Conservation (phyloP, 2,329 filamentous ascomycete genomes). For the Dothistroma pini region DNA sequence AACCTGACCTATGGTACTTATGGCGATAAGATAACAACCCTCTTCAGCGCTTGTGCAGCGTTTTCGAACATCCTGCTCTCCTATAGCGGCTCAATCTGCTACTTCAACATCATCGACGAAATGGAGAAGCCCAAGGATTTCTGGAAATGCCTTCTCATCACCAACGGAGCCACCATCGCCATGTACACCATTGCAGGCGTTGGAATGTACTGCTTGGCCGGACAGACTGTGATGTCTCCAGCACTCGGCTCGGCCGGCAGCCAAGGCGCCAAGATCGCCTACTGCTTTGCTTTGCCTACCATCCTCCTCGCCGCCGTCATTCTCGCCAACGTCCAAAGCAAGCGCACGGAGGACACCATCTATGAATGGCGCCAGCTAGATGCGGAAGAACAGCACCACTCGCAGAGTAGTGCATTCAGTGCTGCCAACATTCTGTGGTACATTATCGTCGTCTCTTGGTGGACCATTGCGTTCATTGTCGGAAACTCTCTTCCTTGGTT, state of each 20-base stretch:
- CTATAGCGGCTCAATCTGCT: conserved; percentile 61
- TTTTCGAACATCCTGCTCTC: conserved; percentile 69
- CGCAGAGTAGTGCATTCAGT: not conserved
- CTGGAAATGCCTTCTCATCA: conserved; percentile 59
- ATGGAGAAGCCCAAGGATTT: conserved; percentile 59
- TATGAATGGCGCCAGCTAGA: conserved; percentile 33
- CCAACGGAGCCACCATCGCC: conserved; percentile 56
- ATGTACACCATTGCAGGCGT: conserved; percentile 63
- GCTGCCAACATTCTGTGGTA: conserved; percentile 48
- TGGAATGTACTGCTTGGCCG: conserved; percentile 64
- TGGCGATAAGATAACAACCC: not conserved
- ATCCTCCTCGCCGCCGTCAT: conserved; percentile 70
- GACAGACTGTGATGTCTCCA: conserved; percentile 59
- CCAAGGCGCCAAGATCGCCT: conserved; percentile 61
- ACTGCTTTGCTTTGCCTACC: conserved; percentile 65
- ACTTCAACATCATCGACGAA: conserved; percentile 64
- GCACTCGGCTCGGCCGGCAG: conserved; percentile 59
- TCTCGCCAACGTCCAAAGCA: conserved; percentile 63
- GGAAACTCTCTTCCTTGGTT: conserved; percentile 68
- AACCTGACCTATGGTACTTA: not conserved
- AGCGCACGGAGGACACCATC: conserved; percentile 55
- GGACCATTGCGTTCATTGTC: conserved; percentile 63
- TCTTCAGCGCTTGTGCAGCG: conserved; percentile 34
- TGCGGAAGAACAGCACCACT: not conserved
- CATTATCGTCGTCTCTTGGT: conserved; percentile 52